Evolutionary conservation across 2,329 filamentous ascomycete species (phyloP).

Genomic region (Helotiales sp.): DNA sequence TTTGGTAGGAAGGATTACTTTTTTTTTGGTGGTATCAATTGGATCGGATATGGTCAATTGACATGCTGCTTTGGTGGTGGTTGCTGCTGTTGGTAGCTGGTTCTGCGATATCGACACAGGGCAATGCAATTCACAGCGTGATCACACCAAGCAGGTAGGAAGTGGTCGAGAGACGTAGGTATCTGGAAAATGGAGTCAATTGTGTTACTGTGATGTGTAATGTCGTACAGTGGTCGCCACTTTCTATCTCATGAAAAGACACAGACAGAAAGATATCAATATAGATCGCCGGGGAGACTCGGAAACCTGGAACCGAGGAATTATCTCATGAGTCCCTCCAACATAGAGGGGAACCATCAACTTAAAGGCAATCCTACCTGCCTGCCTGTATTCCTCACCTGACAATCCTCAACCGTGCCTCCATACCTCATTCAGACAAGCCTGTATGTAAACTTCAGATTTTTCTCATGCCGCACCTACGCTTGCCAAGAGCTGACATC

Average conservation of each 20-base stretch:
- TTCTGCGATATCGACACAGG: not conserved
- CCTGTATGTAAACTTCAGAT: not conserved
- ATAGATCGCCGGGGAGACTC: not conserved
- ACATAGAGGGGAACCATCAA: not conserved
- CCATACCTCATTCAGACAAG: not conserved
- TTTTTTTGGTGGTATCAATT: not conserved
- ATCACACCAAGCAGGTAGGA: constrained; percentile 9
- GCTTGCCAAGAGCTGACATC: not conserved
- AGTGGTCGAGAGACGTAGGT: not conserved
- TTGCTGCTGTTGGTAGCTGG: not conserved
- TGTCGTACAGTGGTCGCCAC: constrained; percentile 9
- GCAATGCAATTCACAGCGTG: constrained; percentile 6
- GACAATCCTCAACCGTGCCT: not conserved
- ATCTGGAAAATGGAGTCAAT: not conserved
- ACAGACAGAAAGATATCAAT: not conserved
- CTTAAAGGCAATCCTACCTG: not conserved
- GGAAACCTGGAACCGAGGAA: not conserved
- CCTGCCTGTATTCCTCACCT: not conserved
- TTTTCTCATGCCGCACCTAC: not conserved
- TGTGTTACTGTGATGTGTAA: not conserved
- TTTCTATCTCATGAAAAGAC: not conserved
- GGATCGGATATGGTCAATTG: not conserved
- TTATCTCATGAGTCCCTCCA: not conserved
- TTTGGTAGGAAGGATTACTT: constrained; percentile 3
- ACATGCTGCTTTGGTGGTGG: constrained; percentile 2